phyloP scores from a whole-genome alignment of 2,329 filamentous ascomycete species.

The Aspergillus bombycis region DNA sequence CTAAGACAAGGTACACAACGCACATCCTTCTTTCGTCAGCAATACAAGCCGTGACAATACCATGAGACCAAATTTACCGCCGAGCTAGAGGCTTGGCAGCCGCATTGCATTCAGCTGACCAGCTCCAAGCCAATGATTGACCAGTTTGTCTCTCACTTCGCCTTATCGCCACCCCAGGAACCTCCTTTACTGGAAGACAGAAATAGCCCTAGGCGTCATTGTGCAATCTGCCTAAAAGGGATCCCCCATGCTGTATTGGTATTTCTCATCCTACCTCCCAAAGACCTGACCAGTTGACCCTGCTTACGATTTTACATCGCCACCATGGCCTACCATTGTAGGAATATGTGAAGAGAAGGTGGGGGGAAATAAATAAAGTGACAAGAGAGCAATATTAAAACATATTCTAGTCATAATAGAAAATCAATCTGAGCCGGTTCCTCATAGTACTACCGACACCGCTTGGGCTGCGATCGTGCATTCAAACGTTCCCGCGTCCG shows the following conservation, averaged over 20 bases:
- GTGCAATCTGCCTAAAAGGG: neutral
- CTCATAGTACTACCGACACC: slow-evolving; percentile 14
- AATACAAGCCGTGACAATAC: neutral
- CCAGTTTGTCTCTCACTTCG: neutral
- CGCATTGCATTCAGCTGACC: slow-evolving; percentile 20
- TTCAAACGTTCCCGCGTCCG: slow-evolving; percentile 19
- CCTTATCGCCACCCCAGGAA: slow-evolving; percentile 11
- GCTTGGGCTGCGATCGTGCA: neutral
- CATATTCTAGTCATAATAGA: too few relatives aligned
- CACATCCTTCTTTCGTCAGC: neutral
- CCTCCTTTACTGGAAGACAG: slow-evolving; percentile 14
- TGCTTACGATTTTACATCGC: neutral
- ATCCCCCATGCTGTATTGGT: neutral
- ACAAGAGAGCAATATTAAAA: too few relatives aligned
- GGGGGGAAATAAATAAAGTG: neutral
- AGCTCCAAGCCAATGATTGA: slow-evolving; percentile 10
- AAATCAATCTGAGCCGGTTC: neutral
- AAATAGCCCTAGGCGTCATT: slow-evolving; percentile 10
- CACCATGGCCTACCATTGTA: neutral
- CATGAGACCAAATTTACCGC: neutral
- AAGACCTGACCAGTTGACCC: neutral
- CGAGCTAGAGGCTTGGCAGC: slow-evolving; percentile 12
- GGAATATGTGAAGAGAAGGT: neutral
- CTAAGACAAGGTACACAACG: neutral
- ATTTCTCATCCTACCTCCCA: neutral